Base-by-base conservation (phyloP, 208 protist species). In the Herpetomonas tarakana region DNA sequence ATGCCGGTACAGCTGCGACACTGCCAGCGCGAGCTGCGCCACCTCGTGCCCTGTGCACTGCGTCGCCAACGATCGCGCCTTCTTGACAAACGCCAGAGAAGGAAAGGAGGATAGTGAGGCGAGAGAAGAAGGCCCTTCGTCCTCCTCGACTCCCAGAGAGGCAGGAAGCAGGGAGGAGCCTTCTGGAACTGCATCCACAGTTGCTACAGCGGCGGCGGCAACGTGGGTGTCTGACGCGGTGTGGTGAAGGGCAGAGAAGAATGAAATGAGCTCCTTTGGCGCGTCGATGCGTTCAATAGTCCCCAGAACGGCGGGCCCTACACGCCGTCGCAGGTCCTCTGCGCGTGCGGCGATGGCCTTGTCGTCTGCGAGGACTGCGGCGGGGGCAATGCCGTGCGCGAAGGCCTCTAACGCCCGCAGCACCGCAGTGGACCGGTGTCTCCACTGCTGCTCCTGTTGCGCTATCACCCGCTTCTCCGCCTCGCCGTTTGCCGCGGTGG, bases 11-110 rank as follows among this genome's bases (percentile, higher is more conserved):
- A 86, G 49, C 26, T 50, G 50, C 0, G 67, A 47, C 19, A 74
- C 46, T 12, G 39, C 30, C 18, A 65, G 62, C 2, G 76, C 63
- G 25, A 90, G 65, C 26, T 62, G 58, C 6, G 63, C 68, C 38
- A 84, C 9, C 54, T 76, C 70, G 28, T 28, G 19, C 6, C 52
- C 50, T 24, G 45, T 77, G 59, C 75, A 77, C 50, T 58, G 21
- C 12, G 39, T 30, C 2, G 62, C 62, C 27, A 68, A 24, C 22
- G 6, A 18, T 3, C 27, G 16, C 9, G 65, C 63, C 38, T 51
- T 41, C 24, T 26, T 18, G 9, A 55, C 60, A 46, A 80, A 75
- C 62, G 21, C 35, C 62, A 41, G 14, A 41, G 35, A 18, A 41
- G 35, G 35, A 41, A 41, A 41, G 6, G 6, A 6, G 14, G 35